Base-by-base conservation (phyloP, 192 early-diverging fungal genomes). In the Coemansia biformis region DNA sequence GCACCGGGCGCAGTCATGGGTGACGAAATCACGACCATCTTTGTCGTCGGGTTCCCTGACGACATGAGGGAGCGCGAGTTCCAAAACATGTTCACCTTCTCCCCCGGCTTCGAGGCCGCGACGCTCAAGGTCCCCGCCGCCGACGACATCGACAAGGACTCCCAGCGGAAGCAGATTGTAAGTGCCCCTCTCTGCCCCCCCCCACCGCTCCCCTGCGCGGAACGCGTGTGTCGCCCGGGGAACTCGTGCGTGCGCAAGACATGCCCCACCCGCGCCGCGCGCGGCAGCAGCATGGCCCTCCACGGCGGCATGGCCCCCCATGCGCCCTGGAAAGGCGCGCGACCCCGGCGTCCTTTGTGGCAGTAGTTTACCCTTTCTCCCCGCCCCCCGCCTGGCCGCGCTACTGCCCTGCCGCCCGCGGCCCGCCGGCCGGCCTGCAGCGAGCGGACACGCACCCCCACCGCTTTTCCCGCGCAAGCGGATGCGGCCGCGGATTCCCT, bases 11-110 rank as follows among this genome's bases (percentile, higher is more conserved):
- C 32, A 43, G 29, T 28, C 38, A 73, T 73, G 70, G 59, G 59
- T 46, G 72, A 99, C 52, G 96, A 99, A 45, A 94, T 99, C 54
- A 91, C 93, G 18, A 99, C 96, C 57, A 97, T 99, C 54, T 99
- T 99, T 80, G 93, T 97, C 12, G 94, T 97, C 35, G 96, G 96
- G 5, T 97, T 99, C 55, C 96, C 96, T 16, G 93, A 96, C 17
- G 96, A 99, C 70, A 94, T 97, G 90, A 84, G 83, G 62, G 96
- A 99, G 70, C 78, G 96, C 35, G 96, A 99, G 72, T 99, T 99
- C 58, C 94, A 95, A 59, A 96, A 95, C 75, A 97, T 97, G 93
- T 99, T 99, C 77, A 92, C 87, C 22, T 98, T 99, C 51, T 91
- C 88, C 17, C 79, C 89, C 31, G 96, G 95, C 11, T 99, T 99